Evolutionary conservation across 257 asterid genomes (phyloP).

Genomic region (Forsythia viridissima): DNA sequence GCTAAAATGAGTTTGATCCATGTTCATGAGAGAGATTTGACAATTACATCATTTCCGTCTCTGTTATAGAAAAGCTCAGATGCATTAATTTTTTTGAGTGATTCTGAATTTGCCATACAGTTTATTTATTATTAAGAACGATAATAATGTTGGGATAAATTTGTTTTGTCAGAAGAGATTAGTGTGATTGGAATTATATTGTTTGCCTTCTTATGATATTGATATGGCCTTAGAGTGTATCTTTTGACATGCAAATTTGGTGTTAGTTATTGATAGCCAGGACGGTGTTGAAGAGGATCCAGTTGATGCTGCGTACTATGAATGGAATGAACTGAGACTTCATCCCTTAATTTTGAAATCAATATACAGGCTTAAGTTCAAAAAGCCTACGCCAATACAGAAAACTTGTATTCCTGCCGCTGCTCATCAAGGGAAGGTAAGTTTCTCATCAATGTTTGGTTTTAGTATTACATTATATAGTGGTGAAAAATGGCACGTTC

Average conservation of each 20-base stretch:
- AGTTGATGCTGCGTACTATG: conserved; percentile 66
- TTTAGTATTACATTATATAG: conserved; percentile 8
- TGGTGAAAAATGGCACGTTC: conserved; percentile 17
- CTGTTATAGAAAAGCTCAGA: not conserved
- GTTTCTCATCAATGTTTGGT: conserved; percentile 19
- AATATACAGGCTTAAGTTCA: conserved; percentile 72
- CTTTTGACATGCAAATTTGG: conserved; percentile 23
- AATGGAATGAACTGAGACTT: conserved; percentile 92
- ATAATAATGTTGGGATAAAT: not conserved
- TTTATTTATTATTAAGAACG: not conserved
- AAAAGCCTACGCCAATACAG: conserved; percentile 93
- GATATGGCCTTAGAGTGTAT: conserved; percentile 14
- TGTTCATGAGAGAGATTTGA: conserved; percentile 11
- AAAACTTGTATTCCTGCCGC: conserved; percentile 92
- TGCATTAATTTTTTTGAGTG: not conserved
- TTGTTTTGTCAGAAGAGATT: not conserved
- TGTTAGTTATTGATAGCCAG: conserved; percentile 35
- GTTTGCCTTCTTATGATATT: conserved; percentile 10
- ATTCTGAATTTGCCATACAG: not conserved
- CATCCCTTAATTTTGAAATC: conserved; percentile 88
- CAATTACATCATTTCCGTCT: not conserved
- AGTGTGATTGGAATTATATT: not conserved
- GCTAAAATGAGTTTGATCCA: not conserved
- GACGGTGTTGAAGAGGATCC: conserved; percentile 53
- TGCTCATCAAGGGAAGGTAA: conserved; percentile 99